Evolutionary conservation across 1,139 yeast genomes (phyloP).

Genomic region (Saccharomyces hybrid): DNA sequence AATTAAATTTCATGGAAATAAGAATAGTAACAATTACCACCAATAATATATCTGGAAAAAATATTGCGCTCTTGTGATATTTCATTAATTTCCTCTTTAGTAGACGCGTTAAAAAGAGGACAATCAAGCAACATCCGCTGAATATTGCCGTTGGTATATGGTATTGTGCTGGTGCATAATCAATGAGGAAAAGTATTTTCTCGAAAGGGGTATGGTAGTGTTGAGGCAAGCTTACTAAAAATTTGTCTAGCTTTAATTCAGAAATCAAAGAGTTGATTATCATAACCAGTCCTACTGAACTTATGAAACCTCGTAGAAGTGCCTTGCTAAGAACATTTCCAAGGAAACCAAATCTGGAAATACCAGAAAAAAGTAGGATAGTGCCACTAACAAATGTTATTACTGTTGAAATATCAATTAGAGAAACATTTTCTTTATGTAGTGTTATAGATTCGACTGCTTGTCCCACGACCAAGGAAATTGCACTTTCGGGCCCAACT

Average conservation of each 20-base stretch:
- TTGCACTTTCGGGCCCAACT: constrained; percentile 95
- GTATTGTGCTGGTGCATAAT: constrained; percentile 35
- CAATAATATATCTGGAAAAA: constrained; percentile 74
- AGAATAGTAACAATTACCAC: constrained; percentile 60
- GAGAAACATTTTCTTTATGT: constrained; percentile 43
- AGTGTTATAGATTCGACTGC: constrained; percentile 59
- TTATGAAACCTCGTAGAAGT: constrained; percentile 76
- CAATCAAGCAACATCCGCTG: constrained; percentile 41
- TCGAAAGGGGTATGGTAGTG: constrained; percentile 75
- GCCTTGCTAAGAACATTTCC: constrained; percentile 84
- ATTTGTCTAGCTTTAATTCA: constrained; percentile 53
- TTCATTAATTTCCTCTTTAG: constrained; percentile 37
- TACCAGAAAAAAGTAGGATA: constrained; percentile 64
- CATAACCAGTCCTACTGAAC: constrained; percentile 92
- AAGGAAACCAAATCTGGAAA: constrained; percentile 77
- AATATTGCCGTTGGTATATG: constrained; percentile 48
- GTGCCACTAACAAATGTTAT: constrained; percentile 75
- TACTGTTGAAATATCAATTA: constrained; percentile 62
- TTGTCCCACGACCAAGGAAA: constrained; percentile 84
- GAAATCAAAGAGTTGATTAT: constrained; percentile 66
- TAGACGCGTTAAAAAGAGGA: constrained; percentile 37
- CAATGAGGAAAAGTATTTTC: constrained; percentile 51
- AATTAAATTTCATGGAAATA: constrained; percentile 45
- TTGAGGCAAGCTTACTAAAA: constrained; percentile 35
- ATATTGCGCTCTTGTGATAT: constrained; percentile 32